Base-by-base conservation (phyloP, 352 stramenopile species). In the Phytopythium aichiense region DNA sequence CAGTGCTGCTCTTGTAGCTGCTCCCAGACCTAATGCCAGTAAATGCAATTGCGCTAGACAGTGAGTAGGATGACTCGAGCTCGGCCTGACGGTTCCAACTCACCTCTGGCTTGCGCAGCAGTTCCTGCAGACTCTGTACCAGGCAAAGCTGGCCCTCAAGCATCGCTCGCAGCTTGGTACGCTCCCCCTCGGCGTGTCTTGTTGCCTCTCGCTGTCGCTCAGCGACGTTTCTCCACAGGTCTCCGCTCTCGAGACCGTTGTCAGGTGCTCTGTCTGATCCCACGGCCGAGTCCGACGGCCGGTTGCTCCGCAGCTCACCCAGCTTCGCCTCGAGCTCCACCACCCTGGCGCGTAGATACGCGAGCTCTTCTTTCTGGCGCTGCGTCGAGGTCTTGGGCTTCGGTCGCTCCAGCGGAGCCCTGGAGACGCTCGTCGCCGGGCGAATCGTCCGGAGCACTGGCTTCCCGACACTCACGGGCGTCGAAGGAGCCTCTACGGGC, bases 81-180 rank as follows among this genome's bases (percentile, higher is more conserved):
- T 31, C 28, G 1, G 4, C 28, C 28, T 31, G 28, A 31, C 28
- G 2, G 7, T 31, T 31, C 28, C 33, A 28, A 12, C 50, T 4
- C n/a, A 73, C 60, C 55, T 70, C 56, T 5, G 58, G 64, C 50
- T 74, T 75, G 37, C 38, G 37, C 11, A 76, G 45, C 33, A 73
- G 35, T 33, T 57, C 38, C 52, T 82, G 66, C 30, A 85, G 55
- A 22, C 64, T 75, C 7, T 18, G 60, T 9, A 63, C 66, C 2
- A 85, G 50, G 33, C 68, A 65, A 22, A 82, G 33, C 49, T 82
- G 73, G 0, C 63, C 66, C 25, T 80, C 59, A 2, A 84, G 53
- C 20, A 60, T 62, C 7, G 54, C 38, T 7, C 65, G 61, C 6
- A 84, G 68, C 25, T 62, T 63, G 4, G 54, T 48, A 37, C 81